Conservation (phyloP, 768 basidiomycete species). For the Floccularia luteovirens region DNA sequence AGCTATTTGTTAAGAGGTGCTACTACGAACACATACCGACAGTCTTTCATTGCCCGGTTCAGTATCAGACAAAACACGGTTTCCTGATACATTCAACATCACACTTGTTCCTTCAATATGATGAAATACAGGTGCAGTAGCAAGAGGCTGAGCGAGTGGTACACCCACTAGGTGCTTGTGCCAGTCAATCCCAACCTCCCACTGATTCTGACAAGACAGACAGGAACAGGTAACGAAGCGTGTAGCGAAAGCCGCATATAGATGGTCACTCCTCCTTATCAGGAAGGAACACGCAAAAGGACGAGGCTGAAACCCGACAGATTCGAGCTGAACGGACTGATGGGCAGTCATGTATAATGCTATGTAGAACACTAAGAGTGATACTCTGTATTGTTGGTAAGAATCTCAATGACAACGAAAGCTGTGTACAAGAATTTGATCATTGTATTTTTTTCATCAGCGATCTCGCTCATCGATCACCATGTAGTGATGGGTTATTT, state of each 20-base stretch:
- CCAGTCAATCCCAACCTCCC: conserved; percentile 86
- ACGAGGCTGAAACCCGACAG: no score
- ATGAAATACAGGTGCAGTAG: conserved; percentile 57
- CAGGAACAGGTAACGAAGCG: conserved; percentile 11
- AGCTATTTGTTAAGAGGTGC: no score
- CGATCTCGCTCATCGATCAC: no score
- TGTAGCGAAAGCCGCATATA: conserved; percentile 20
- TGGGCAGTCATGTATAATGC: no score
- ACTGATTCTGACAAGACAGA: conserved; percentile 25
- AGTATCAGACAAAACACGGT: conserved; percentile 75
- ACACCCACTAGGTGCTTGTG: conserved; percentile 71
- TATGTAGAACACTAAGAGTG: no score
- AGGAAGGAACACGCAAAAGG: no score
- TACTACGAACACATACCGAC: conserved; percentile 73
- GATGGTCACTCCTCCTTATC: conserved; percentile 1
- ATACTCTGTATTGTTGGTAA: no score
- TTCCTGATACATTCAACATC: conserved; percentile 59
- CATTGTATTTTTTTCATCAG: no score
- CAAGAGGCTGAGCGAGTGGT: conserved; percentile 42
- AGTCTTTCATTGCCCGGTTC: conserved; percentile 57
- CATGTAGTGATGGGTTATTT: no score
- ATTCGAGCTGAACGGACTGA: no score
- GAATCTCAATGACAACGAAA: no score
- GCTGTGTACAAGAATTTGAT: no score
- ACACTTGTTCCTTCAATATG: conserved; percentile 31